phyloP scores from a whole-genome alignment of 805 yeast genomes.

The Zygoascus bituminiphila region DNA sequence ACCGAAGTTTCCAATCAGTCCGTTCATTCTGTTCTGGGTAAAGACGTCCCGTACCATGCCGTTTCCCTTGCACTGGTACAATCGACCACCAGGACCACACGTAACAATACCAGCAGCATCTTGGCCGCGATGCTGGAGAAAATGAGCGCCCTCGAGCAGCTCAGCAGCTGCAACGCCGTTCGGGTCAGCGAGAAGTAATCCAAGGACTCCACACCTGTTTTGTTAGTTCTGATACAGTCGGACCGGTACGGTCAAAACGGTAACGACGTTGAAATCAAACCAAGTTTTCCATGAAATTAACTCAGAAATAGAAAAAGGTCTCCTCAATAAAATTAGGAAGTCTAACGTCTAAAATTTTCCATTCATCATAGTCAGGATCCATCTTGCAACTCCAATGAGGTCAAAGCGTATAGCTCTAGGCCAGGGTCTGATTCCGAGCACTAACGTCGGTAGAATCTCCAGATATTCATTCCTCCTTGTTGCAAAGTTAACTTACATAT shows the following conservation, averaged over 20 bases:
- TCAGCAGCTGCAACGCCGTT: conserved; percentile 74
- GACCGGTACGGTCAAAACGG: not conserved
- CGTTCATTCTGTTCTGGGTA: conserved; percentile 68
- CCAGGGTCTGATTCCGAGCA: too few relatives aligned
- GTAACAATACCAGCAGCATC: conserved; percentile 99
- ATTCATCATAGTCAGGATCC: conserved; percentile 19
- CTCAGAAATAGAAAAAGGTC: not conserved
- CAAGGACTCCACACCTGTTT: conserved; percentile 90
- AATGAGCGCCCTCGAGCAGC: conserved; percentile 84
- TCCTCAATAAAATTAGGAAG: conserved; percentile 15
- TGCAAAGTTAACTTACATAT: not conserved
- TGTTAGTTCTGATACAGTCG: not conserved
- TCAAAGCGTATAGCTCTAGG: too few relatives aligned
- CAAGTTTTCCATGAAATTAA: not conserved
- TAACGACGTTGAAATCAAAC: not conserved
- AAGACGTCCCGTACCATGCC: conserved; percentile 98
- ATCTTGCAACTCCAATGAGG: too few relatives aligned
- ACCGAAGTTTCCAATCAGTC: conserved; percentile 89
- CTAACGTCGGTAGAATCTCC: too few relatives aligned
- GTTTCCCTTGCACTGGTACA: conserved; percentile 96
- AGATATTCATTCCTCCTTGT: too few relatives aligned
- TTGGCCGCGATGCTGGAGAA: conserved; percentile 94
- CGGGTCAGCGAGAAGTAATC: conserved; percentile 74
- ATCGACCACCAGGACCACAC: conserved; percentile 85
- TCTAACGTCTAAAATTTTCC: conserved; percentile 20